Percentiles rank a stretch among this genome's conserved stretches.
Evolutionary conservation across 2,329 filamentous ascomycete genomes (phyloP).

Genomic region (Sporothrix curviconia): DNA sequence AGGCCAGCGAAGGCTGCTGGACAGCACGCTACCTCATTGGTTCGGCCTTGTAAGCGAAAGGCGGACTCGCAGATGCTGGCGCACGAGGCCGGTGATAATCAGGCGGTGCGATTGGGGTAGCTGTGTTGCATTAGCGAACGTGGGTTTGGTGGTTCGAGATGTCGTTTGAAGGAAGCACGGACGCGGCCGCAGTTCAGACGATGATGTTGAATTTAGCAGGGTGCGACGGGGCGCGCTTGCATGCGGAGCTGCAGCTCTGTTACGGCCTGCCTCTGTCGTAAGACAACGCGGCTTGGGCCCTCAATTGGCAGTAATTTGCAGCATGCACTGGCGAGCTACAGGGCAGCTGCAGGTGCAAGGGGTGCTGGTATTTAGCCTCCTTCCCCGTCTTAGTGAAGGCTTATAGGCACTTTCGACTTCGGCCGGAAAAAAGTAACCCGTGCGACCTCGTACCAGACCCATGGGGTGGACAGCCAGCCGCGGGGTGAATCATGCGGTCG

Average conservation of each 20-base stretch:
- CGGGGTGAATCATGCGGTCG: not conserved
- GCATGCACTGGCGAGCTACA: not conserved
- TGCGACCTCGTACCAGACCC: no score
- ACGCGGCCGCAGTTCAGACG: no score
- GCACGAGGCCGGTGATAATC: no score
- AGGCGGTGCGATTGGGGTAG: no score
- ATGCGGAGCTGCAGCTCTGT: conserved; percentile 1
- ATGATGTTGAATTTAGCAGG: not conserved
- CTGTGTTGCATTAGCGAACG: no score
- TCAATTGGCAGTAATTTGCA: not conserved
- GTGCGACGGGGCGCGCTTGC: not conserved
- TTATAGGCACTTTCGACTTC: not conserved
- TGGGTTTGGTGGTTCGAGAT: no score
- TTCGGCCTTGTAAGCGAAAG: conserved; percentile 11
- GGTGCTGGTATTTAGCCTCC: no score
- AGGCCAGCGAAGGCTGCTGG: conserved; percentile 7
- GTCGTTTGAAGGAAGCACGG: no score
- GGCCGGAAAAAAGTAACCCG: conserved; percentile 16
- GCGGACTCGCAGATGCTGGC: no score
- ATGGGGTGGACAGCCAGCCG: not conserved
- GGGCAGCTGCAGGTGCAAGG: not conserved
- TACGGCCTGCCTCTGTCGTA: not conserved
- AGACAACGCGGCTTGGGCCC: not conserved
- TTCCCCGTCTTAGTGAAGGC: no score
- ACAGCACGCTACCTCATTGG: conserved; percentile 14